Base-by-base conservation (phyloP, 2,329 filamentous ascomycete genomes). In the Scorias spongiosa region DNA sequence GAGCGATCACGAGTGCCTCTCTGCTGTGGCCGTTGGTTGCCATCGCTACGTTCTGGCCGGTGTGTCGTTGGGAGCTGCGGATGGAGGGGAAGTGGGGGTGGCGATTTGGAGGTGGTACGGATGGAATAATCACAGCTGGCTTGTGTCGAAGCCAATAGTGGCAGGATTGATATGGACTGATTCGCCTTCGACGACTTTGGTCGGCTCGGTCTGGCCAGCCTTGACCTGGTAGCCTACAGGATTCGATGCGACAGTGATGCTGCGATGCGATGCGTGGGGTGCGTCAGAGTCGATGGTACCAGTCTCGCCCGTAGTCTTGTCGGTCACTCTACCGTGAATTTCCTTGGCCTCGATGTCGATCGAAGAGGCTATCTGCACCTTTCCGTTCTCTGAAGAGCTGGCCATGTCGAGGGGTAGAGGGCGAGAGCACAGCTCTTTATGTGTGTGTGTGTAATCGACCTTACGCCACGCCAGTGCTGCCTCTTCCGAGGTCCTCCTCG, bases 1-100 rank as follows among this genome's bases (percentile, higher is more conserved):
- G 69, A 55, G 72, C 77, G 54, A 81, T 75, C 57, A 73, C 71
- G 40, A 59, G 47, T 36, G 50, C 50, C 20, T 26, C 20, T 26
- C 20, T 26, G 38, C 44, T 42, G 28, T 42, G 20, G 14, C 28
- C 42, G 46, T 44, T 45, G 42, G 51, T 41, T 41, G 50, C 41
- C 52, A 52, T 58, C 10, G 32, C 51, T 45, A 36, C 34, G 43
- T 39, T 45, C 6, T 37, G 36, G 39, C 39, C 38, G 20, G 34
- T 18, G 8, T 14, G 15, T 38, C 11, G 17, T 43, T 9, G 32
- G 15, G 32, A 36, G 32, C 3, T 12, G 15, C 12, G 15, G 32
- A 36, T 12, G 15, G 32, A 36, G 32, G 15, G 32, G 9, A 15
- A 9, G 32, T 12, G 32, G 15, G 30, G 20, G 34, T 38, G 20